A percentile compares a stretch with the other conserved stretches of the same genome.
These are phyloP conservation scores for Kodamaea sagamina DNA, from an alignment of 805 yeast genomes.

Conservation along the genomic window DNA sequence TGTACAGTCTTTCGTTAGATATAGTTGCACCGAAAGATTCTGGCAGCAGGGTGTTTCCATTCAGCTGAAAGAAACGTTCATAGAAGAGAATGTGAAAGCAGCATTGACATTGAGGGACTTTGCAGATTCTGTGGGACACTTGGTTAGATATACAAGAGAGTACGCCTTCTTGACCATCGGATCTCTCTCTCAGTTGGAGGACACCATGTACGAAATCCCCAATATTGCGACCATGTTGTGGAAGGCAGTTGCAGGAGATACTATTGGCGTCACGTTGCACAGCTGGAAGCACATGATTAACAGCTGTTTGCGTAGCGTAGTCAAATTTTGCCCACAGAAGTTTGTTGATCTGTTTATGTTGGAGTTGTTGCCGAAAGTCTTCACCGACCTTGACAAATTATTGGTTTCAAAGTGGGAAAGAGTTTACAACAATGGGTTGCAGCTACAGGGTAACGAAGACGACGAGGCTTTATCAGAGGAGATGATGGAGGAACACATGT, in stretches of 20 bases:
- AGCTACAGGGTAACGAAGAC: conserved; percentile 58
- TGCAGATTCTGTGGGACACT: conserved; percentile 97
- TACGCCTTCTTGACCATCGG: conserved; percentile 90
- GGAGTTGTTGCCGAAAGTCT: conserved; percentile 75
- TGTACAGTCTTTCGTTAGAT: conserved; percentile 88
- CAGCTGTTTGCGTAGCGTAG: conserved; percentile 79
- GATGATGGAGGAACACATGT: conserved; percentile 95
- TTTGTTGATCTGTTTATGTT: conserved; percentile 69
- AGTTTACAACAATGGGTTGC: conserved; percentile 59
- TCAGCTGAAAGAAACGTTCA: conserved; percentile 89
- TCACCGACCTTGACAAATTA: conserved; percentile 71
- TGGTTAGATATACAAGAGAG: conserved; percentile 91
- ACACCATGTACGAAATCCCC: conserved; percentile 83
- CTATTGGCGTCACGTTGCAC: conserved; percentile 86
- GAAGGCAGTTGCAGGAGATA: conserved; percentile 78
- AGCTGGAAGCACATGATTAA: conserved; percentile 98
- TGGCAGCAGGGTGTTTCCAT: conserved; percentile 99
- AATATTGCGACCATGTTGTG: conserved; percentile 73
- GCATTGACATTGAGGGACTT: conserved; percentile 92
- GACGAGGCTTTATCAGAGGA: conserved; percentile 92
- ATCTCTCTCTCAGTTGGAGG: conserved; percentile 86
- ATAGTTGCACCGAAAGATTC: conserved; percentile 88
- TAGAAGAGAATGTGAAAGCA: conserved; percentile 92
- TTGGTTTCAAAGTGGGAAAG: conserved; percentile 75
- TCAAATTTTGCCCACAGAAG: conserved; percentile 82